A percentile compares a stretch with the other conserved stretches of the same genome.
Evolutionary conservation across 2,329 filamentous ascomycete genomes (phyloP).

Genomic region (Colletotrichum sp.): DNA sequence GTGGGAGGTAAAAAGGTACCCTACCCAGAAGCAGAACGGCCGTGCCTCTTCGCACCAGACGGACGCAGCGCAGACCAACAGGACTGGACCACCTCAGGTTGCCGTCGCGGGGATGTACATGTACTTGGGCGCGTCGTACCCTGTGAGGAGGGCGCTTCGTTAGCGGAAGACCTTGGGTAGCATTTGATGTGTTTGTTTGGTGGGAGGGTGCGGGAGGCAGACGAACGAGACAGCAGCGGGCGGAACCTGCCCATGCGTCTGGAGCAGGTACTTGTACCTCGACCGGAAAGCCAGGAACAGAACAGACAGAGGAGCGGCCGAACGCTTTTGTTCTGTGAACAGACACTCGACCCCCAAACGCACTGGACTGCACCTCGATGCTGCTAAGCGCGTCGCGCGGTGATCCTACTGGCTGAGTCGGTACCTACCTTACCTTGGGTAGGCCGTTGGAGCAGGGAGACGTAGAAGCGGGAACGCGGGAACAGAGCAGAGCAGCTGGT

Average conservation of each 20-base stretch:
- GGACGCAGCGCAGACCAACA: not conserved
- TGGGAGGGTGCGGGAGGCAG: not conserved
- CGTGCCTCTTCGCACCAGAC: constrained; percentile 3
- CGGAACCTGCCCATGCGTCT: not conserved
- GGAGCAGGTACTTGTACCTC: not conserved
- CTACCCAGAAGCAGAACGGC: not conserved
- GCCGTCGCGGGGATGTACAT: not conserved
- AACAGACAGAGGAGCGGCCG: not conserved
- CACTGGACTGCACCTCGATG: constrained; percentile 18
- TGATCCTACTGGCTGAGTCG: constrained; percentile 36
- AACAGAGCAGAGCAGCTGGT: not conserved
- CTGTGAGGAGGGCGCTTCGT: not conserved
- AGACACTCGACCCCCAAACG: constrained; percentile 11
- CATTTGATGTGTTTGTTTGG: not conserved
- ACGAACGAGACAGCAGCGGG: not conserved
- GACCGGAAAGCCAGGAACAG: not conserved
- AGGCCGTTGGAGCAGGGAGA: not conserved
- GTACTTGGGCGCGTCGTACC: not conserved
- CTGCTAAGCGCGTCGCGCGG: constrained; percentile 37
- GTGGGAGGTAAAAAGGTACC: not conserved
- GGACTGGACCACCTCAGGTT: constrained; percentile 11
- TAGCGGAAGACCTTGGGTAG: not conserved
- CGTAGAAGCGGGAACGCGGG: not conserved
- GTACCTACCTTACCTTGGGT: not conserved
- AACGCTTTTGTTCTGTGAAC: not conserved